Evolutionary conservation across 495 filamentous ascomycete species (phyloP).

Genomic region (Chaetomium tenue): DNA sequence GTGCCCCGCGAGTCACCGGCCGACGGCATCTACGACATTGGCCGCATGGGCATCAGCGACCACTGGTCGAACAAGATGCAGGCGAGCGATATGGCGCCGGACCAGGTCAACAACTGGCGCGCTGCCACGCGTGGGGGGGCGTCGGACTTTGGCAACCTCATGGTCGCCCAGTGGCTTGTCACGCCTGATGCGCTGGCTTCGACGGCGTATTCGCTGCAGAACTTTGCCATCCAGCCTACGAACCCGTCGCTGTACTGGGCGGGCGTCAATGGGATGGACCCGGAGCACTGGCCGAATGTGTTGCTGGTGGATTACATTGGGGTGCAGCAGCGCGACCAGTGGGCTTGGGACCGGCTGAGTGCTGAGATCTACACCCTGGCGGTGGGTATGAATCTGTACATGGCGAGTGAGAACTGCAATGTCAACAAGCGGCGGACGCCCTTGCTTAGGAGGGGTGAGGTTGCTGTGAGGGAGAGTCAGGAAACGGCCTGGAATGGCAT

Average conservation of each 20-base stretch:
- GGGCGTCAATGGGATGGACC: constrained; percentile 29
- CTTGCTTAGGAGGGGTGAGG: background rate
- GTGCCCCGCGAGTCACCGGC: constrained; percentile 18
- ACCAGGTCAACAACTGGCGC: constrained; percentile 24
- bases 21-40: constrained; percentile 28
- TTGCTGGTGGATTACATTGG: constrained; percentile 31
- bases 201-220: constrained; percentile 20
- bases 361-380: constrained; percentile 31
- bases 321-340: constrained; percentile 20
- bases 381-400: constrained; percentile 29
- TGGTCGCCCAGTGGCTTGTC: constrained; percentile 29
- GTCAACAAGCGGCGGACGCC: constrained; percentile 20
- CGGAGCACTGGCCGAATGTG: constrained; percentile 30
- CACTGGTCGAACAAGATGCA: constrained; percentile 27
- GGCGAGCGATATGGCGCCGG: constrained; percentile 21
- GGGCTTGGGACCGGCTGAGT: constrained; percentile 28
- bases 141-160: constrained; percentile 19
- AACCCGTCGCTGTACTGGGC: constrained; percentile 32
- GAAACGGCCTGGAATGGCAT: constrained; percentile 23
- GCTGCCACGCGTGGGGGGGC: constrained; percentile 16
- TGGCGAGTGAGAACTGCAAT: constrained; percentile 32
- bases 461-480: background rate
- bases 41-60: constrained; percentile 19
- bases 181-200: constrained; percentile 25
- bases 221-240: constrained; percentile 26